These are phyloP conservation scores for Deuterostichococcus epilithicus DNA, from an alignment of 139 green algal species.

Conservation along the genomic window DNA sequence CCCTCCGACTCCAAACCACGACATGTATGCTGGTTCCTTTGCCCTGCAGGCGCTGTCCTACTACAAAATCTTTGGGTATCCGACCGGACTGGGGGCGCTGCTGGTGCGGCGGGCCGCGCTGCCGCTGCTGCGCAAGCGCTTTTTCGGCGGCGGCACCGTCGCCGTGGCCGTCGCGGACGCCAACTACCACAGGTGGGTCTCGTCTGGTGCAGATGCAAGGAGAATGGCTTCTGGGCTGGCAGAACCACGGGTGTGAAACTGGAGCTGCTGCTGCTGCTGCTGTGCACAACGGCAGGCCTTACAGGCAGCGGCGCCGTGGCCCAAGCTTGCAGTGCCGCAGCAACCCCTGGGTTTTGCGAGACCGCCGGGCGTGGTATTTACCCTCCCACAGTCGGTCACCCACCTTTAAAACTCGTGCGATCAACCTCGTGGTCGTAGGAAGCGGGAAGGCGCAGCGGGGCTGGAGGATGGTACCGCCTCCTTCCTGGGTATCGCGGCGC, in stretches of 20 bases:
- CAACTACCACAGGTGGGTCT: slow-evolving; percentile 42
- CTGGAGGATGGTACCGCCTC: neutral
- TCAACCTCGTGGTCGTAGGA: neutral
- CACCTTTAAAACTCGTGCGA: neutral
- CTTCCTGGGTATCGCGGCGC: slow-evolving; percentile 11
- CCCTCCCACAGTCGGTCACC: too few species aligned
- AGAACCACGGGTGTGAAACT: neutral
- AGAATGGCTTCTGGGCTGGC: neutral
- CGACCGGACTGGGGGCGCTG: slow-evolving; percentile 80
- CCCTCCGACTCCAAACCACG: too few species aligned
- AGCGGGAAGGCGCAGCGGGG: neutral
- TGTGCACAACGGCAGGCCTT: neutral
- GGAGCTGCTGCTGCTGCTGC: neutral
- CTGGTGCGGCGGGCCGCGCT: slow-evolving; percentile 54
- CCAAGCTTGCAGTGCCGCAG: too few species aligned
- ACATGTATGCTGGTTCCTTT: neutral
- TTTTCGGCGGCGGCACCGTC: slow-evolving; percentile 86
- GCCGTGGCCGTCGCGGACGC: slow-evolving; percentile 44
- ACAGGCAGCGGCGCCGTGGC: neutral
- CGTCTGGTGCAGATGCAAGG: neutral
- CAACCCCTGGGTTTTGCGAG: too few species aligned
- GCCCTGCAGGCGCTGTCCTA: slow-evolving; percentile 67
- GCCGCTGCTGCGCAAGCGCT: slow-evolving; percentile 56
- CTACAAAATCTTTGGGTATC: slow-evolving; percentile 91
- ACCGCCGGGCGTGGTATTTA: too few species aligned